Base-by-base conservation (phyloP, 2,329 filamentous ascomycete species). In the Lanzia echinophila region DNA sequence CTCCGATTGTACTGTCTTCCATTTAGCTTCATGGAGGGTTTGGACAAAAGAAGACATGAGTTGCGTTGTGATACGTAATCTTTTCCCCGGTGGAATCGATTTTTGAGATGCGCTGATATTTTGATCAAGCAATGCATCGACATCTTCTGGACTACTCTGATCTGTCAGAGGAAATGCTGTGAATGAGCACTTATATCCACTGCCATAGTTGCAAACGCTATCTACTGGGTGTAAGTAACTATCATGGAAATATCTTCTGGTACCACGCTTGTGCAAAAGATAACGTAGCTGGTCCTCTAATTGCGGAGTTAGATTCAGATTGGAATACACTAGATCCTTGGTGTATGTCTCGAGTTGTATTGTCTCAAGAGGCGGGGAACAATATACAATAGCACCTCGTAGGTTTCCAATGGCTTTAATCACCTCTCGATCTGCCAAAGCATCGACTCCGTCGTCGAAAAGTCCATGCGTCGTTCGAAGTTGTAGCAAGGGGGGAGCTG, bases 371-470 rank as follows among this genome's bases (percentile, higher is more conserved):
- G 51, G 51, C 3, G 45, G 51, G n/a, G 45, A 49, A 5, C 42
- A 28, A 33, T 43, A 49, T 13, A 54, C 12, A 17, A 54, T 49
- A 10, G 44, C 28, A 6, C 51, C 51, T 19, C 45, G 31, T 11
- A 54, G 11, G n/a, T 49, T 54, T 42, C 51, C 51, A 36, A 54
- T 22, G 31, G 38, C 51, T 36, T 54, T 43, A 32, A 49, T 24
- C 12, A 49, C 22, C 20, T 49, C 38, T 34, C 33, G 46, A 13
- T 41, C 51, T n/a, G 36, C 51, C 15, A 44, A 24, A 15, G 39
- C 28, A 20, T 48, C 28, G 6, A 36, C 19, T 4, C 38, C 47
- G n/a, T 53, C 34, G 13, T 24, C 15, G 11, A 43, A 43, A 17
- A 54, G 43, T 6, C 46, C 38, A 43, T 54, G 34, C 28, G 32